Percentiles rank a stretch among this genome's conserved stretches.
Conservation (phyloP, 1,139 yeast species). For the Yamadazyma taylorii region DNA sequence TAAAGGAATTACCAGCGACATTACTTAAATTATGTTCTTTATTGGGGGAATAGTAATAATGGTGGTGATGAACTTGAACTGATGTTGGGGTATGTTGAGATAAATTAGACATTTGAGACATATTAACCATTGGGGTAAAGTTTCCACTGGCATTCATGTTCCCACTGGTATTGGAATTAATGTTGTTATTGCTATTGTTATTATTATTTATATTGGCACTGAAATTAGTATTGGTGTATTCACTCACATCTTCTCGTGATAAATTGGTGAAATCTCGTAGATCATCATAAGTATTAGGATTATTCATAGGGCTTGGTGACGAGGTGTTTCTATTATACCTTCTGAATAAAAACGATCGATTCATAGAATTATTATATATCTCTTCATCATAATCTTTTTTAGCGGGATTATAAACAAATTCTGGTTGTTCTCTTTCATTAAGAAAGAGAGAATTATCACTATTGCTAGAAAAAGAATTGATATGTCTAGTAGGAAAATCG, state of each 20-base stretch:
- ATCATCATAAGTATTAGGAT: background rate
- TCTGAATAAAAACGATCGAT: slow-evolving; percentile 19
- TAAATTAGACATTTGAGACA: slow-evolving; percentile 2
- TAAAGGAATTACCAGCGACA: slow-evolving; percentile 3
- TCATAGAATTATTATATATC: slow-evolving; percentile 14
- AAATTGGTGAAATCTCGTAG: slow-evolving; percentile 2
- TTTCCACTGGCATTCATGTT: no score
- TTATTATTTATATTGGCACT: background rate
- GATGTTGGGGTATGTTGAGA: slow-evolving; percentile 11
- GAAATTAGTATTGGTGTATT: slow-evolving; percentile 4
- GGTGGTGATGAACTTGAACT: slow-evolving; percentile 19
- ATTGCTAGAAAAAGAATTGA: slow-evolving; percentile 23
- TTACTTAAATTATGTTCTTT: slow-evolving; percentile 3
- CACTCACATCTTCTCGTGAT: slow-evolving; percentile 1
- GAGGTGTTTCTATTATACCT: slow-evolving; percentile 12
- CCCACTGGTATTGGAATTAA: background rate
- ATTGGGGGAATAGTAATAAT: slow-evolving; percentile 17
- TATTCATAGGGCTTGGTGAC: slow-evolving; percentile 13
- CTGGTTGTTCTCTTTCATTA: slow-evolving; percentile 17
- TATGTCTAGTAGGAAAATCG: slow-evolving; percentile 14
- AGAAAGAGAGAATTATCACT: slow-evolving; percentile 21
- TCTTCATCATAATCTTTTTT: slow-evolving; percentile 21
- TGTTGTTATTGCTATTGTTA: background rate
- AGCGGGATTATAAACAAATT: slow-evolving; percentile 23
- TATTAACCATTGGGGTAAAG: slow-evolving; percentile 1